Conservation (phyloP, 306 rosid genomes). For the Fragaria ananassa region DNA sequence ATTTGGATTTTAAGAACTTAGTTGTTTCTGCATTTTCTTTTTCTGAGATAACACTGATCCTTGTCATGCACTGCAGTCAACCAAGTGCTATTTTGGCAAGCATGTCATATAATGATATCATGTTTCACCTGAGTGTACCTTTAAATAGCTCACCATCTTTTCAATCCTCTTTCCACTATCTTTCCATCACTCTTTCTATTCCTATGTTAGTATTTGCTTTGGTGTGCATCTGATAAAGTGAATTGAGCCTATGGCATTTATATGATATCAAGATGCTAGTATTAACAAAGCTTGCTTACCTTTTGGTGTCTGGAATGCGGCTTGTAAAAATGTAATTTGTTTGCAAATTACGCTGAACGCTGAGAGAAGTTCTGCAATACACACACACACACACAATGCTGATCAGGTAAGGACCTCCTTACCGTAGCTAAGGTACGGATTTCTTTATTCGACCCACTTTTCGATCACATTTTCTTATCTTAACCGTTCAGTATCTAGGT, state of each 20-base stretch:
- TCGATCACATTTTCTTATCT: too few species aligned
- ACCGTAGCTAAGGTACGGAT: too few species aligned
- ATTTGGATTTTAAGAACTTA: not conserved
- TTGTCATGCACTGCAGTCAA: slow-evolving; percentile 7
- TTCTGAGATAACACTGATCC: not conserved
- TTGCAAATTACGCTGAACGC: too few species aligned
- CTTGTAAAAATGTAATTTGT: not conserved
- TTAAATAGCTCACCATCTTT: not conserved
- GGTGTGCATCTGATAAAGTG: not conserved
- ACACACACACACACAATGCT: too few species aligned
- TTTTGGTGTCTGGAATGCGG: not conserved
- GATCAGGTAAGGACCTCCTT: too few species aligned
- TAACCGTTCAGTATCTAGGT: too few species aligned
- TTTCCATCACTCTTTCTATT: not conserved
- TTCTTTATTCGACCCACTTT: too few species aligned
- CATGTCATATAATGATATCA: not conserved
- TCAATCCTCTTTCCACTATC: not conserved
- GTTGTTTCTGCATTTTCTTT: not conserved
- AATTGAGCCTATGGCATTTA: not conserved
- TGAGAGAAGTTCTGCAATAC: not conserved
- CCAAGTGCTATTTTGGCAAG: not conserved
- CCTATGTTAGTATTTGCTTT: not conserved
- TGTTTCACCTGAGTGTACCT: not conserved
- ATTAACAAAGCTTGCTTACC: not conserved
- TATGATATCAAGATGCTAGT: not conserved